These are phyloP conservation scores for Syncephalastrum racemosum DNA, from an alignment of 371 early-diverging fungal species.

Conservation along the genomic window DNA sequence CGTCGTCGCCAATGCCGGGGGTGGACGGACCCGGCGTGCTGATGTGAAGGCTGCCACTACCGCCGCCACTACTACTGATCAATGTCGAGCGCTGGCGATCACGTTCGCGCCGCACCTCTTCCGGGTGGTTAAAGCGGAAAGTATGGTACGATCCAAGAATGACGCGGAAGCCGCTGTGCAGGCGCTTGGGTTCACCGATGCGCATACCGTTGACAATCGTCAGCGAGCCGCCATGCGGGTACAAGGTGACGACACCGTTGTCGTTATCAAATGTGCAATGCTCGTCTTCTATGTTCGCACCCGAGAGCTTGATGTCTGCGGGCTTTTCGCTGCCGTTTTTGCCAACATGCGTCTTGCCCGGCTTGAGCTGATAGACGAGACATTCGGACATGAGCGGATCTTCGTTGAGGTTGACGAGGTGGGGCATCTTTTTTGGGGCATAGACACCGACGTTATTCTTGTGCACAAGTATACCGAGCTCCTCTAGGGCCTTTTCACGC, in stretches of 20 bases:
- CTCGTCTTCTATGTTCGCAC: slow-evolving; percentile 63
- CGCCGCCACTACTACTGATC: slow-evolving; percentile 7
- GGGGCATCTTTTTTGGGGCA: slow-evolving; percentile 83
- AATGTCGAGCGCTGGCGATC: slow-evolving; percentile 38
- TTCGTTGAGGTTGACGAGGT: slow-evolving; percentile 88
- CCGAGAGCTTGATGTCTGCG: slow-evolving; percentile 76
- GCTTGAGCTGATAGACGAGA: slow-evolving; percentile 83
- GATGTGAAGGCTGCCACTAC: slow-evolving; percentile 39
- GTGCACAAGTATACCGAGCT: slow-evolving; percentile 79
- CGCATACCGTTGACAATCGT: slow-evolving; percentile 80
- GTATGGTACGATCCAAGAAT: slow-evolving; percentile 83
- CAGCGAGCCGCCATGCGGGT: slow-evolving; percentile 58
- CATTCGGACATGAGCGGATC: slow-evolving; percentile 92
- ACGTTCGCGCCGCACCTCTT: slow-evolving; percentile 76
- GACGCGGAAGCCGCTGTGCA: slow-evolving; percentile 79
- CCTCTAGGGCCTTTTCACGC: slow-evolving; percentile 76
- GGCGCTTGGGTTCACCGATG: slow-evolving; percentile 54
- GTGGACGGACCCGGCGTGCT: slow-evolving; percentile 59
- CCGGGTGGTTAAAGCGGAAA: slow-evolving; percentile 87
- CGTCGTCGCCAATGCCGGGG: slow-evolving; percentile 43
- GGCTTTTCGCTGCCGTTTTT: slow-evolving; percentile 26
- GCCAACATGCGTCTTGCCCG: slow-evolving; percentile 77
- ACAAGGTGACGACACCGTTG: slow-evolving; percentile 61
- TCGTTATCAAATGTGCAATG: slow-evolving; percentile 81
- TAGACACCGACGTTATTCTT: slow-evolving; percentile 78